phyloP scores from a whole-genome alignment of 2,329 filamentous ascomycete species.

The Ambrosiella beaveri region DNA sequence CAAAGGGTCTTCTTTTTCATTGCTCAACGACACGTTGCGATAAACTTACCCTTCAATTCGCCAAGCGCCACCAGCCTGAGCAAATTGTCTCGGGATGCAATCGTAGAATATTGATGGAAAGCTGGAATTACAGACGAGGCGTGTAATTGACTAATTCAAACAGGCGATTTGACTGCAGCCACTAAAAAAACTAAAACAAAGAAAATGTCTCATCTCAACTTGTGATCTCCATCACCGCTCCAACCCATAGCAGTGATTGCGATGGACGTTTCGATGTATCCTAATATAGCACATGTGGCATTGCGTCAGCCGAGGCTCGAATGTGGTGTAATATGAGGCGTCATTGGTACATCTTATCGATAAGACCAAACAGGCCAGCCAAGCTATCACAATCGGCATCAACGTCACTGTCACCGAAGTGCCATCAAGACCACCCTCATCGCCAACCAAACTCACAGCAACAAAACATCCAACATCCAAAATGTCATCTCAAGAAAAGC shows the following conservation, averaged over 20 bases:
- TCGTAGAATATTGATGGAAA: too few relatives aligned
- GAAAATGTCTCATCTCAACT: not conserved
- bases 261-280: not conserved
- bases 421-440: not conserved
- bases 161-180: not conserved
- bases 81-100: too few relatives aligned
- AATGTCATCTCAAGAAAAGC: constrained; percentile 41
- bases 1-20: too few relatives aligned
- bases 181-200: not conserved
- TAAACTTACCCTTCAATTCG: too few relatives aligned
- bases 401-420: not conserved
- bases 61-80: too few relatives aligned
- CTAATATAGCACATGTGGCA: not conserved
- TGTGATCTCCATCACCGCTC: not conserved
- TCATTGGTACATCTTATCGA: not conserved
- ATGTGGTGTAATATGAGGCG: not conserved
- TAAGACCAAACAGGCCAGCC: constrained; percentile 2
- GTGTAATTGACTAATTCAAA: not conserved
- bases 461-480: not conserved
- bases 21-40: too few relatives aligned
- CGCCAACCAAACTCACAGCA: not conserved
- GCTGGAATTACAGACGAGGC: too few relatives aligned
- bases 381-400: constrained; percentile 4
- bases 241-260: not conserved
- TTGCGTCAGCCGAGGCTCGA: not conserved